Conservation (phyloP, 2,329 filamentous ascomycete species). For the Fusarium camptoceras region DNA sequence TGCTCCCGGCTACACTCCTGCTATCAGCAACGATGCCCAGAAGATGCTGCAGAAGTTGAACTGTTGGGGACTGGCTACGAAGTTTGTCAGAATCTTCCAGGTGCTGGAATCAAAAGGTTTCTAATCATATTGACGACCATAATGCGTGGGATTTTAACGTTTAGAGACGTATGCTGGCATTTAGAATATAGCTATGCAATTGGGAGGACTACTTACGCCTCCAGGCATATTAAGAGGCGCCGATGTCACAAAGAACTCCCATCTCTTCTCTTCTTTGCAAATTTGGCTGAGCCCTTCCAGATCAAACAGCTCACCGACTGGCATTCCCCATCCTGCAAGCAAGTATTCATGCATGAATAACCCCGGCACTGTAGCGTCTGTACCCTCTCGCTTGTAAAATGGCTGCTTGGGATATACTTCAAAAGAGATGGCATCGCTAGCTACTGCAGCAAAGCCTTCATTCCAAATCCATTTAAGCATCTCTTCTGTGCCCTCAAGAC, state of each 20-base stretch:
- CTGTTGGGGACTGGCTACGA: background rate
- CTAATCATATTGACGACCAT: background rate
- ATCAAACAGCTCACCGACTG: background rate
- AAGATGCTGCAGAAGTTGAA: background rate
- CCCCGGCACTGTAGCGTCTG: background rate
- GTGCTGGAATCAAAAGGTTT: background rate
- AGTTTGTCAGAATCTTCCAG: background rate
- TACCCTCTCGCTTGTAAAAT: background rate
- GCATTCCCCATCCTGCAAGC: conserved; percentile 6
- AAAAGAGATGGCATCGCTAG: background rate
- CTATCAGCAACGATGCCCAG: conserved; percentile 3
- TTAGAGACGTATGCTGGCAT: background rate
- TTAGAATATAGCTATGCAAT: conserved; percentile 14
- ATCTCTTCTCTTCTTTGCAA: conserved; percentile 1
- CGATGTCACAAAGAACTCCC: conserved; percentile 6
- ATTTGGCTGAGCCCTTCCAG: background rate
- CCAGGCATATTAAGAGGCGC: conserved; percentile 11
- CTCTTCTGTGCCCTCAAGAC: conserved; percentile 5
- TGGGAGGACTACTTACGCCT: conserved; percentile 7
- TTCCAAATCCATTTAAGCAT: conserved; percentile 14
- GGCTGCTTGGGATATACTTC: background rate
- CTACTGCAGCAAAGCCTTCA: conserved; percentile 3
- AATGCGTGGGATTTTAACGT: fast-evolving
- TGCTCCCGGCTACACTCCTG: background rate
- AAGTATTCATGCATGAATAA: conserved; percentile 10